Base-by-base conservation (phyloP, 2,329 filamentous ascomycete species). In the Aspergillus sp. region DNA sequence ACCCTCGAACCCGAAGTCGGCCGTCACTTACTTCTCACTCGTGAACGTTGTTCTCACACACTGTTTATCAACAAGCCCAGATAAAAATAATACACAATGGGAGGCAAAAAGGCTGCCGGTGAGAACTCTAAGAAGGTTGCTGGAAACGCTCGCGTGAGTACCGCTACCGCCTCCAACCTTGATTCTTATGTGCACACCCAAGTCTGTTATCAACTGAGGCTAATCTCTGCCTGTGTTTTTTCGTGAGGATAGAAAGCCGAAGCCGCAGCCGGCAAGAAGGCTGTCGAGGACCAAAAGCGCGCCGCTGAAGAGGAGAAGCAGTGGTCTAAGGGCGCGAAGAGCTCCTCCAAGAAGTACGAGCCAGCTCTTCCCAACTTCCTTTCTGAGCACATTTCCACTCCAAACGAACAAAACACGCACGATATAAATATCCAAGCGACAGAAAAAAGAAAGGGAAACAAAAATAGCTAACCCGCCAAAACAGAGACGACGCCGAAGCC, bases 71-170 rank as follows among this genome's bases (percentile, higher is more conserved):
- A 9, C 6, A n/a, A 48, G 2, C 8, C 17, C 31, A 14, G 43
- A 25, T 11, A 21, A 46, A 31, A 9, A 17, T 19, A 11, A 19
- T 15, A 14, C 59, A 79, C 64, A 63, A 93, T 93, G 90, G 88
- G 82, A 66, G 91, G 90, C 77, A 93, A 90, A 76, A 84, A 81
- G 70, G 75, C 65, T 59, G 77, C 70, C 54, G 84, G 80, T 54
- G 92, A 96, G 62, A 91, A 90, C 78, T 89, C 83, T 74, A 98
- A 96, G 79, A 98, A 98, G 81, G 91, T 79, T 3, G 86, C 88
- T 8, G 95, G 93, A 63, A 91, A 97, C 76, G 92, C 93, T 60
- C 76, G 73, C 54, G 77, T 78, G 70, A 60, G 74, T 71, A 51
- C 37, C 37, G 23, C 45, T 21, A 14, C n/a, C 8, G n/a, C 31